Percentiles rank a stretch among this genome's conserved stretches.
Conservation (phyloP, 331 rosid genomes). For the Saraca asoca region DNA sequence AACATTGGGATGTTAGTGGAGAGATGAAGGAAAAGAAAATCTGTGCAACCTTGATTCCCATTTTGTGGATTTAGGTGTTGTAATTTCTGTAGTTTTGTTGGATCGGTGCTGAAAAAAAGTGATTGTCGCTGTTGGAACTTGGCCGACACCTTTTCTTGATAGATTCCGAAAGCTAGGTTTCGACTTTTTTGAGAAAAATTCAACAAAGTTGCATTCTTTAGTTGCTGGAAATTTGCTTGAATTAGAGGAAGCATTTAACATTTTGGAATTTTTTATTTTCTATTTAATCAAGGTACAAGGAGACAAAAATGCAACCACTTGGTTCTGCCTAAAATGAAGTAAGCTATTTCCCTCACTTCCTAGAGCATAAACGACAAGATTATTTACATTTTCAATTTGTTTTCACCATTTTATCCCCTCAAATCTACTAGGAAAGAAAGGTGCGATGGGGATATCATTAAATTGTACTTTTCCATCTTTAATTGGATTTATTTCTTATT, state of each 20-base stretch:
- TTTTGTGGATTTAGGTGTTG: constrained; percentile 39
- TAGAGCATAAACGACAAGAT: constrained; percentile 3
- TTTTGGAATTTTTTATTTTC: constrained; percentile 26
- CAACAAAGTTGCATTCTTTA: constrained; percentile 27
- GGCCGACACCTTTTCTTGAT: constrained; percentile 33
- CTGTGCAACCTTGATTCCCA: constrained; percentile 23
- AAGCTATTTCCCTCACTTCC: constrained; percentile 19
- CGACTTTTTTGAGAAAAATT: constrained; percentile 27
- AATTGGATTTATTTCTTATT: constrained; percentile 38
- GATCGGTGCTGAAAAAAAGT: constrained; percentile 51
- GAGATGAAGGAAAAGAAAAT: constrained; percentile 20
- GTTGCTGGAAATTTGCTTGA: constrained; percentile 34
- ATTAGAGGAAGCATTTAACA: constrained; percentile 24
- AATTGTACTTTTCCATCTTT: neutral
- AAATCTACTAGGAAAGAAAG: constrained; percentile 17
- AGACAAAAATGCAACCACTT: constrained; percentile 50
- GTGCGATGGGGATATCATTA: constrained; percentile 19
- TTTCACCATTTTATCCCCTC: neutral
- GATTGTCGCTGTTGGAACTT: constrained; percentile 31
- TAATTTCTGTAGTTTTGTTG: constrained; percentile 33
- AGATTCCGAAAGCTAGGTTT: constrained; percentile 41
- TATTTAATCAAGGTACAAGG: constrained; percentile 52
- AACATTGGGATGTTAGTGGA: constrained; percentile 32
- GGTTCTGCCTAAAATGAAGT: constrained; percentile 62
- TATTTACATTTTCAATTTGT: constrained; percentile 14